Evolutionary conservation across 2,329 filamentous ascomycete genomes (phyloP).

Genomic region (Huntiella savannae): DNA sequence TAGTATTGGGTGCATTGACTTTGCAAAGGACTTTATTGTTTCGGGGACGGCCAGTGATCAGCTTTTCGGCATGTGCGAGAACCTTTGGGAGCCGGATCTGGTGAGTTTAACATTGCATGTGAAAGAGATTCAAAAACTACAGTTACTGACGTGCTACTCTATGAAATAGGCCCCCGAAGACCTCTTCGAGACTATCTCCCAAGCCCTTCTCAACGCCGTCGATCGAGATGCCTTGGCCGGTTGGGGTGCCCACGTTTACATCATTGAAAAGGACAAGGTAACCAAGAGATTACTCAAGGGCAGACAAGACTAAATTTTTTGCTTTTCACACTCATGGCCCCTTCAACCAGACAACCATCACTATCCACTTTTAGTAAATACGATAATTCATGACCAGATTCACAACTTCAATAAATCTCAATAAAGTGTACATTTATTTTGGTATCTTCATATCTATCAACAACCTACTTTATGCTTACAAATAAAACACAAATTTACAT

Average conservation of each 20-base stretch:
- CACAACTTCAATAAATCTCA: background rate
- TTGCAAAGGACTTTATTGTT: conserved; percentile 98
- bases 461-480: no score
- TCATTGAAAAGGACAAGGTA: conserved; percentile 99
- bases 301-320: conserved; percentile 56
- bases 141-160: background rate
- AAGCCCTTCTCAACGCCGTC: conserved; percentile 84
- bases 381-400: conserved; percentile 9
- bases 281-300: conserved; percentile 97
- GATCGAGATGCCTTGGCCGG: conserved; percentile 92
- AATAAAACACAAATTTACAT: no score
- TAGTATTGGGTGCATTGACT: conserved; percentile 97
- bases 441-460: no score
- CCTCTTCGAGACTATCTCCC: conserved; percentile 95
- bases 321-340: background rate
- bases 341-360: conserved; percentile 3
- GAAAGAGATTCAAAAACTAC: background rate
- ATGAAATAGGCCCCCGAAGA: conserved; percentile 58
- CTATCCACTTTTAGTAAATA: conserved; percentile 1
- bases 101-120: conserved; percentile 30
- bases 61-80: conserved; percentile 96
- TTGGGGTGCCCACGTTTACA: conserved; percentile 97
- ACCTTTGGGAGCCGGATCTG: conserved; percentile 92
- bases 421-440: background rate
- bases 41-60: conserved; percentile 91